These are phyloP conservation scores for Aspergillus sp. DNA, from an alignment of 2,329 filamentous ascomycete species.

Conservation along the genomic window DNA sequence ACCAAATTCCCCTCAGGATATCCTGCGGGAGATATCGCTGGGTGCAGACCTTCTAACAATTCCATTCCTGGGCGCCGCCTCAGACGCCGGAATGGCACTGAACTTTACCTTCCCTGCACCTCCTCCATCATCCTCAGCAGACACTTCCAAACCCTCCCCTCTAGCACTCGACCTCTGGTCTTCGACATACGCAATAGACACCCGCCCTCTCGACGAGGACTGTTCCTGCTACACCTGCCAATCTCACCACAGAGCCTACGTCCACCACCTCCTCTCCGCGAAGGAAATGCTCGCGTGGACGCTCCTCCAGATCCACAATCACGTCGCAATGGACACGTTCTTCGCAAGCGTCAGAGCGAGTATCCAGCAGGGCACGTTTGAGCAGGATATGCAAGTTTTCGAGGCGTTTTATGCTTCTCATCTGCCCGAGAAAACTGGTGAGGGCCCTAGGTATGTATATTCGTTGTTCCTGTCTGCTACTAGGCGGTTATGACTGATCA, in stretches of 20 bases:
- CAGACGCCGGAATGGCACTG: constrained; percentile 78
- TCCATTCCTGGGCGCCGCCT: constrained; percentile 64
- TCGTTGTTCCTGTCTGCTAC: background rate
- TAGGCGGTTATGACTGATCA: background rate
- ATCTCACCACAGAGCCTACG: constrained; percentile 74
- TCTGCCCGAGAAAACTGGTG: constrained; percentile 65
- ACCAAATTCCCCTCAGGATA: constrained; percentile 62
- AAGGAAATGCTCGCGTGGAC: constrained; percentile 98
- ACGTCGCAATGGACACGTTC: constrained; percentile 62
- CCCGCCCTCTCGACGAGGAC: constrained; percentile 52
- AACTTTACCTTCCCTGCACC: constrained; percentile 62
- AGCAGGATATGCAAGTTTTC: constrained; percentile 52
- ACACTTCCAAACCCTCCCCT: constrained; percentile 26
- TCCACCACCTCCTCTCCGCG: constrained; percentile 78
- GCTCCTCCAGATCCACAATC: constrained; percentile 85
- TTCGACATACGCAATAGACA: constrained; percentile 50
- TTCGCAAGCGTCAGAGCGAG: constrained; percentile 61
- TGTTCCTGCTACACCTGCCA: constrained; percentile 80
- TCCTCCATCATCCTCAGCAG: constrained; percentile 12
- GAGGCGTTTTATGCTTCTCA: constrained; percentile 58
- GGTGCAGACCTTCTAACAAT: constrained; percentile 75
- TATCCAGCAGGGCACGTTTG: constrained; percentile 51
- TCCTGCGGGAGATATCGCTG: constrained; percentile 65
- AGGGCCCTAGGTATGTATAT: constrained; percentile 56
- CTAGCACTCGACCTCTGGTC: constrained; percentile 77